Evolutionary conservation across 2,329 filamentous ascomycete genomes (phyloP), one percentile per base, ranked within the genome.

Genomic region (Myotisia sp.): DNA sequence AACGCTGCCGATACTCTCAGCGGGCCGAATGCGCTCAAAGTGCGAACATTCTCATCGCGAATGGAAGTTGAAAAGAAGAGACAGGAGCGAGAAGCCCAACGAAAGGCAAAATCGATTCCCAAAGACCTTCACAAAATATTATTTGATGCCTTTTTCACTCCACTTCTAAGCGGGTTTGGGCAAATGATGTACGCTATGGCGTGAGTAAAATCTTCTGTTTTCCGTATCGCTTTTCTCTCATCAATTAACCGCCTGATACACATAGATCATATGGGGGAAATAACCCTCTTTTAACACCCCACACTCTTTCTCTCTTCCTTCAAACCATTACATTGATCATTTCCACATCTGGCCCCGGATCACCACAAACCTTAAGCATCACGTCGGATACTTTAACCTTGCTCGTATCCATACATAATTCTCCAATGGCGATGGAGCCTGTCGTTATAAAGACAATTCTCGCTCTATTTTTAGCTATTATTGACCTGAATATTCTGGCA

Each of bases 271-370:
- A 38, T 31, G 45, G 40, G 5, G 40, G 52, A 2, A 55, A 66
- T 30, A 73, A 74, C 33, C 69, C 85, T 32, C 68, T 84, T 41
- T 71, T 83, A 33, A 74, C 84, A 26, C 76, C 84, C 0, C 71
- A 80, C 39, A 67, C 94, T 4, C 70, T 95, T 0, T 68, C 76
- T 0, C 70, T 85, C 6, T 90, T 84, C 53, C 62, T 95, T 21
- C 86, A 92, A 54, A 98, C 90, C 0, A 65, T 95, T 0, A 79
- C 79, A 1, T 64, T 98, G 5, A 63, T 93, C 21, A 61, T 95
- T 29, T 79, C 93, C 45, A 81, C 87, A 0, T 73, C 81, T 0
- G 90, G 90, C 0, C 81, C 86, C 0, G 75, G 78, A 35, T 86
- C 81, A 0, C 64, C 86, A 0, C 67, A 73, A 1, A 68, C 95